Evolutionary conservation across 257 asterid genomes (phyloP).

Genomic region (Solanum pennellii): DNA sequence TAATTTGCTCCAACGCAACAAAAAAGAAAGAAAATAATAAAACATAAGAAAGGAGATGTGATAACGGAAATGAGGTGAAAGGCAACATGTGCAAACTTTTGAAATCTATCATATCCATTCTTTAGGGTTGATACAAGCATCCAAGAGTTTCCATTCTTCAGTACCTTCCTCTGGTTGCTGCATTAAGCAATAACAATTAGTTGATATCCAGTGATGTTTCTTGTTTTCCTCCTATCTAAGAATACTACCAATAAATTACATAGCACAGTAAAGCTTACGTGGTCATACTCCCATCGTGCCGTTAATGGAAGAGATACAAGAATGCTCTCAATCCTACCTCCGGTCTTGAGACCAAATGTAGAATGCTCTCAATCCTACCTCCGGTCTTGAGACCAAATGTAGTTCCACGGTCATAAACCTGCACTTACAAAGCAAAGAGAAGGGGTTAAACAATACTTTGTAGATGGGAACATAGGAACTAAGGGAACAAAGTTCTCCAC

Average conservation of each 20-base stretch:
- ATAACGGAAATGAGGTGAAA: not conserved
- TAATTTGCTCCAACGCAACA: too few relatives aligned
- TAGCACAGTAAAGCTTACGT: conserved; percentile 32
- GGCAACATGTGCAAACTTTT: not conserved
- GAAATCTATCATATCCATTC: conserved; percentile 55
- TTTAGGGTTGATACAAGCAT: conserved; percentile 88
- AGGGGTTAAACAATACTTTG: not conserved
- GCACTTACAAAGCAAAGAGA: not conserved
- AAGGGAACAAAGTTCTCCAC: conserved; percentile 19
- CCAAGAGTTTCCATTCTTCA: conserved; percentile 90
- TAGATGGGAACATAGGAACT: not conserved
- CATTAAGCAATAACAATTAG: conserved; percentile 2
- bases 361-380: conserved; percentile 97
- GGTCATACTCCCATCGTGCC: conserved; percentile 93
- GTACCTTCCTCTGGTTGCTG: conserved; percentile 93
- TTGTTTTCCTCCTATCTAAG: not conserved
- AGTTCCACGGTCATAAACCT: conserved; percentile 98
- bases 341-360: conserved; percentile 95
- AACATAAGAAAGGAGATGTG: not conserved
- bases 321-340: conserved; percentile 97
- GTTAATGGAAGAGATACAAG: conserved; percentile 92
- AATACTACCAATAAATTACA: not conserved
- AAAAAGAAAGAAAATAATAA: not conserved
- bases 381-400: conserved; percentile 98
- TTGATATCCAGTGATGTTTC: not conserved